phyloP scores from a whole-genome alignment of 345 rosid species.

The Arabidopsis suecica region DNA sequence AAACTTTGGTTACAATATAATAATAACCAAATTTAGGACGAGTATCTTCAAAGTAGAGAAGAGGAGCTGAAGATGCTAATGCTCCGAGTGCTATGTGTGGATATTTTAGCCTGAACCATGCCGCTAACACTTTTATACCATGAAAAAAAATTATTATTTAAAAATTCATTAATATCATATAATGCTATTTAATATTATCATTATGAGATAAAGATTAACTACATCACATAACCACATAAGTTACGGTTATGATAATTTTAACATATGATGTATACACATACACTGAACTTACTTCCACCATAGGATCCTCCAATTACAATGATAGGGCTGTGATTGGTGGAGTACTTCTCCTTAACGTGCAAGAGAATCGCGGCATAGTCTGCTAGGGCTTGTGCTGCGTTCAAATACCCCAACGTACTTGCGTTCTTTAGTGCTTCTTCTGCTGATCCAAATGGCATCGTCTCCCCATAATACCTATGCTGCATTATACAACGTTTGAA shows the following conservation, averaged over 20 bases:
- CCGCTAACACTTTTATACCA: constrained; percentile 60
- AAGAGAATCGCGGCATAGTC: constrained; percentile 64
- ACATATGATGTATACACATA: background rate
- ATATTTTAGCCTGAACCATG: constrained; percentile 75
- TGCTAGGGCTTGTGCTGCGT: constrained; percentile 62
- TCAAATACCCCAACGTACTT: constrained; percentile 59
- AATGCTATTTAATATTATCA: background rate
- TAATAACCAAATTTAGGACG: constrained; percentile 58
- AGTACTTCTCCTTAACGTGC: constrained; percentile 49
- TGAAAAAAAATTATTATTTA: constrained; percentile 11
- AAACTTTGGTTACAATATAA: constrained; percentile 55
- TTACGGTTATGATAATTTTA: background rate
- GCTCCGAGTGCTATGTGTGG: constrained; percentile 71
- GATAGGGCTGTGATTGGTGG: constrained; percentile 56
- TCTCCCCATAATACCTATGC: constrained; percentile 63
- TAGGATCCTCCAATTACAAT: constrained; percentile 77
- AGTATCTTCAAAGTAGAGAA: constrained; percentile 59
- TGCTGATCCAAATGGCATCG: constrained; percentile 58
- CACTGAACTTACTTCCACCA: constrained; percentile 66
- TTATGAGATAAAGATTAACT: background rate
- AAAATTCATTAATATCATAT: background rate
- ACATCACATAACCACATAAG: background rate
- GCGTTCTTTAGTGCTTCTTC: constrained; percentile 55
- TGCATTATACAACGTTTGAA: constrained; percentile 25
- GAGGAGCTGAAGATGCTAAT: constrained; percentile 75